Evolutionary conservation across 2,329 filamentous ascomycete species (phyloP).

Genomic region (Chaetothyriales sp.): DNA sequence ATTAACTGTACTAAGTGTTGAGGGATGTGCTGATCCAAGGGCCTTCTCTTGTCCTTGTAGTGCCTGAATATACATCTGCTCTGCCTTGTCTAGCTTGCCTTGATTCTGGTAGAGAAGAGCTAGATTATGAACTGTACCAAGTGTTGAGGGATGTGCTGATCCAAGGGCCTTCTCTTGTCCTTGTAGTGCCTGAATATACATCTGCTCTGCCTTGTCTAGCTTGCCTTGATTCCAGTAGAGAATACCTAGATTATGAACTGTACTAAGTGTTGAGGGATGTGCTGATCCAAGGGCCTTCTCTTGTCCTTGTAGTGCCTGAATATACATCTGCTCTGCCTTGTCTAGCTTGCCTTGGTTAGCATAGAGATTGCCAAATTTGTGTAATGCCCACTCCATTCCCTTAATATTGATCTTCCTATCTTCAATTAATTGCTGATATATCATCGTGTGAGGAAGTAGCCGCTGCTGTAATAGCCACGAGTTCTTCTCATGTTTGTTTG

Average conservation of each 20-base stretch:
- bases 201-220: slow-evolving; percentile 18
- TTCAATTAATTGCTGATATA: slow-evolving; percentile 7
- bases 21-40: slow-evolving; percentile 8
- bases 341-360: slow-evolving; percentile 3
- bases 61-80: slow-evolving; percentile 14
- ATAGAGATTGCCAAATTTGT: slow-evolving; percentile 10
- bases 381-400: slow-evolving; percentile 1
- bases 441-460: background rate
- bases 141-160: slow-evolving; percentile 15
- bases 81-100: slow-evolving; percentile 19
- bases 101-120: slow-evolving; percentile 12
- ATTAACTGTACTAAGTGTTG: slow-evolving; percentile 12
- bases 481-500: background rate
- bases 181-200: slow-evolving; percentile 16
- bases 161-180: slow-evolving; percentile 7
- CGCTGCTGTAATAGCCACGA: background rate
- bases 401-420: background rate
- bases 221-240: slow-evolving; percentile 17
- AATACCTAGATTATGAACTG: slow-evolving; percentile 9
- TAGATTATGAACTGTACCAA: slow-evolving; percentile 9
- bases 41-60: slow-evolving; percentile 12
- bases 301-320: slow-evolving; percentile 4
- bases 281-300: slow-evolving; percentile 8
- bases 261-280: slow-evolving; percentile 14
- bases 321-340: slow-evolving; percentile 6